These are phyloP conservation scores for Lentinula novae-zelandiae DNA, from an alignment of 1,284 basidiomycete species.

Conservation along the genomic window DNA sequence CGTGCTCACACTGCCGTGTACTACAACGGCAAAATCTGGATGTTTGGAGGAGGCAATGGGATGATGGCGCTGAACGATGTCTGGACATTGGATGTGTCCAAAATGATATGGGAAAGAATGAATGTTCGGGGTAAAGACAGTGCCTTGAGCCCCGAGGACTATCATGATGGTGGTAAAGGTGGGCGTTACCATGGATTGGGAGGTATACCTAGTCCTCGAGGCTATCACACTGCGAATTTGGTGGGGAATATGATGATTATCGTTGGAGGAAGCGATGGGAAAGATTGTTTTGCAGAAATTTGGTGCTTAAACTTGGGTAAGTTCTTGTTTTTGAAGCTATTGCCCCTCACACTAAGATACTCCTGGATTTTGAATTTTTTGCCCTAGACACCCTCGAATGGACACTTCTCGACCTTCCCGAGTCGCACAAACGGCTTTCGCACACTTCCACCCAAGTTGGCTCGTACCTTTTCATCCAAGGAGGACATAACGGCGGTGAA, in stretches of 20 bases:
- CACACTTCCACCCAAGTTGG: constrained; percentile 90
- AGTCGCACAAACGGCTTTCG: constrained; percentile 70
- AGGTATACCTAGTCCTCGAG: constrained; percentile 61
- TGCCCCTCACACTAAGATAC: no score
- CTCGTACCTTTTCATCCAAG: constrained; percentile 88
- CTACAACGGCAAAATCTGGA: constrained; percentile 71
- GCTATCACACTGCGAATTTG: constrained; percentile 89
- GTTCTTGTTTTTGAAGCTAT: constrained; percentile 18
- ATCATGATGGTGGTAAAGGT: not conserved
- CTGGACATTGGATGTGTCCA: constrained; percentile 79
- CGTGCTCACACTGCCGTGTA: constrained; percentile 86
- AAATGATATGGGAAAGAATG: constrained; percentile 65
- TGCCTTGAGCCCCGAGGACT: constrained; percentile 14
- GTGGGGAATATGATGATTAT: constrained; percentile 83
- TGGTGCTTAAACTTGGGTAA: constrained; percentile 84
- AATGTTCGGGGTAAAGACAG: constrained; percentile 34
- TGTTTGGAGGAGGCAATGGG: constrained; percentile 93
- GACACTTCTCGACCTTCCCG: constrained; percentile 52
- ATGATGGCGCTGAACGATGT: constrained; percentile 86
- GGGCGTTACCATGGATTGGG: not conserved
- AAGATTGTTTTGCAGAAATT: constrained; percentile 81
- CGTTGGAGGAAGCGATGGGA: constrained; percentile 78
- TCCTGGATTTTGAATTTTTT: no score
- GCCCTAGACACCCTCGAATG: constrained; percentile 65
- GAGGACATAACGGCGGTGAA: constrained; percentile 79